Evolutionary conservation across 108 stramenopile genomes (phyloP).

Genomic region (Fistulifera solaris): DNA sequence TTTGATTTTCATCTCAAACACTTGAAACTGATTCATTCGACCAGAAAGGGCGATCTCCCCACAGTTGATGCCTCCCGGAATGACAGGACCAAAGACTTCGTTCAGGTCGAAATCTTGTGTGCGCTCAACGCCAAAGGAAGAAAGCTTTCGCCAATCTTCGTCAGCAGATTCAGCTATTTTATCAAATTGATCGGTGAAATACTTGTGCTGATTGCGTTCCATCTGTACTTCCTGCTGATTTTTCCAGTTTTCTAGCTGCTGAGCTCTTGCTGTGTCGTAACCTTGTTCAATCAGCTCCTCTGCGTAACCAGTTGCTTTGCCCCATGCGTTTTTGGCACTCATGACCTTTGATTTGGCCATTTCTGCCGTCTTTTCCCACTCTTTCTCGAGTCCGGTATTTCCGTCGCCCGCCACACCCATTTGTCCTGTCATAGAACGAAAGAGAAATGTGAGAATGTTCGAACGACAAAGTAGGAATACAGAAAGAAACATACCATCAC

Average conservation of each 20-base stretch:
- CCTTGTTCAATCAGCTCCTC: constrained; percentile 40
- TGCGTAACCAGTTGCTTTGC: constrained; percentile 62
- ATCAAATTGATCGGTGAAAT: constrained; percentile 63
- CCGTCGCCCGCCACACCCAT: constrained; percentile 91
- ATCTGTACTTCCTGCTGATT: constrained; percentile 78
- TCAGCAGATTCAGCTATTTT: constrained; percentile 19
- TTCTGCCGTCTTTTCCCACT: constrained; percentile 16
- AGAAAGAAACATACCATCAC: constrained; percentile 16
- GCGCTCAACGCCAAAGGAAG: constrained; percentile 74
- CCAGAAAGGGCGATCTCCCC: constrained; percentile 47
- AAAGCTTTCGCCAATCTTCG: constrained; percentile 63
- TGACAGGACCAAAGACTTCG: constrained; percentile 60
- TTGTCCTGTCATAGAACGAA: constrained; percentile 41
- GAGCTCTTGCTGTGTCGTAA: constrained; percentile 63
- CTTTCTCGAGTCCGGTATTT: constrained; percentile 41
- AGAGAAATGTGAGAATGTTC: background rate
- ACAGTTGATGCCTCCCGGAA: constrained; percentile 37
- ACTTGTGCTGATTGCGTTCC: constrained; percentile 32
- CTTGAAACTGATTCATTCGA: constrained; percentile 32
- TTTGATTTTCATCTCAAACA: constrained; percentile 41
- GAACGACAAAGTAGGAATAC: background rate
- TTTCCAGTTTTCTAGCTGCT: constrained; percentile 79
- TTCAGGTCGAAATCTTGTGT: constrained; percentile 74
- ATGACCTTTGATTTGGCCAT: constrained; percentile 54
- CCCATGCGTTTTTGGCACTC: constrained; percentile 81